These are phyloP conservation scores for Penicillium macrosclerotiorum DNA, from an alignment of 495 filamentous ascomycete species.

Conservation along the genomic window DNA sequence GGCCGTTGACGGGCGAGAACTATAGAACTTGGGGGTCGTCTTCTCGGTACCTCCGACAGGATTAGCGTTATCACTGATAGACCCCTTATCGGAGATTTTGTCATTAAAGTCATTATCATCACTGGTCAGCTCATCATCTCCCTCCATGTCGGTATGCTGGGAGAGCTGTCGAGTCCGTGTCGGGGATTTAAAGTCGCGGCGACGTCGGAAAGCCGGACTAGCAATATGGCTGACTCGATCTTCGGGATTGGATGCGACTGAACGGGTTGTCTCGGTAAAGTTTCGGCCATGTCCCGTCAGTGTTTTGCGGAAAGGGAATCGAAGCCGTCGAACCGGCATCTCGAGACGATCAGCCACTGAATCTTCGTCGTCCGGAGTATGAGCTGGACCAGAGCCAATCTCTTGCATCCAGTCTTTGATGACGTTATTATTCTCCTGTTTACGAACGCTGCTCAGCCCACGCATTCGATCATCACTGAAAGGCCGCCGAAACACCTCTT, in stretches of 20 bases:
- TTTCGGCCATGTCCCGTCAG: conserved; percentile 37
- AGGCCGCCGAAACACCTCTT: conserved; percentile 79
- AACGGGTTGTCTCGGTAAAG: conserved; percentile 51
- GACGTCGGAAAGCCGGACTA: conserved; percentile 30
- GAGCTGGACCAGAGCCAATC: conserved; percentile 60
- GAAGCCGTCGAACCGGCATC: conserved; percentile 31
- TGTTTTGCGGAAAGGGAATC: conserved; percentile 31
- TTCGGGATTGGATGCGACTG: conserved; percentile 59
- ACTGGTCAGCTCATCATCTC: conserved; percentile 86
- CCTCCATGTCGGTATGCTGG: conserved; percentile 73
- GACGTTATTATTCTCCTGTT: conserved; percentile 67
- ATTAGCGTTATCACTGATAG: conserved; percentile 18
- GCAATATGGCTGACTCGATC: conserved; percentile 34
- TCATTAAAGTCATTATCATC: conserved; percentile 58
- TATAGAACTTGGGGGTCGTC: conserved; percentile 41
- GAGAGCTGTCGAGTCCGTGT: conserved; percentile 38
- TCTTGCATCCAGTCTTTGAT: conserved; percentile 86
- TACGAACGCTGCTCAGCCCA: conserved; percentile 51
- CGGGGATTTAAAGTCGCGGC: conserved; percentile 23
- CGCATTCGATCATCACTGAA: conserved; percentile 45
- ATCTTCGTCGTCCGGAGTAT: conserved; percentile 63
- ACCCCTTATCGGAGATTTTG: conserved; percentile 34
- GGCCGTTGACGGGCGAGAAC: conserved; percentile 45
- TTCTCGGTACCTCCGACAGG: conserved; percentile 22
- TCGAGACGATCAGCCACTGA: conserved; percentile 59